Base-by-base conservation (phyloP, 768 basidiomycete species). In the Xanthoconium purpureum region DNA sequence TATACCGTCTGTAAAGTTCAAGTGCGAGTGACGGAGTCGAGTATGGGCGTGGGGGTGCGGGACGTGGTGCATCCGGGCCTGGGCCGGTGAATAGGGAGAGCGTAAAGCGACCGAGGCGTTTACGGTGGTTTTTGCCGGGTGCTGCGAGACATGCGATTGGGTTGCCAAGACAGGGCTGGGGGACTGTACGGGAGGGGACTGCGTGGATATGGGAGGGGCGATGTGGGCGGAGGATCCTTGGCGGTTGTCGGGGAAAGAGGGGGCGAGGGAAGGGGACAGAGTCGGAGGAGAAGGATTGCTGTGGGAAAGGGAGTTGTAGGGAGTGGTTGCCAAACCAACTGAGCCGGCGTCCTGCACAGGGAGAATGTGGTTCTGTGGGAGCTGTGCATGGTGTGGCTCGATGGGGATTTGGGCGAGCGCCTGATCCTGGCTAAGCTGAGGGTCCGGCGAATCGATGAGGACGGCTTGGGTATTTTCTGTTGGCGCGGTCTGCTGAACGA, bases 41-140 rank as follows among this genome's bases (percentile, higher is more conserved):
- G 88, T 84, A 62, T 90, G 88, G 0, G 87, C 86, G 55, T 89
- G 88, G 2, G 88, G 87, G 60, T 89, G 88, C 2, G 88, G 86
- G 44, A 90, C 86, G 60, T 89, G 89, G 63, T 90, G 88, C 85
- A 91, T 87, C 65, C 81, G 85, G 24, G 77, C 66, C 6, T 81
- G 85, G 24, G 77, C 66, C 6, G 77, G 67, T 14, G 80, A 71
- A 66, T 85, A 89, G 17, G 85, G 81, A n/a, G 83, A 72, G 52
- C 79, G 83, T 30, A 88, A 73, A 3, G 79, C 75, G 35, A 83
- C 75, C 6, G 78, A 72, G 24, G 74, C 66, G 47, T 72, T 68
- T 57, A 63, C 70, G 60, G 74, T 65, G 6, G 47, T 32, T 64
- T 77, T 71, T 58, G 66, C 50, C 5, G 52, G 30, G n/a, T 71